These are phyloP conservation scores for Psilocybe tampanensis DNA, from an alignment of 768 basidiomycete genomes.

Conservation along the genomic window DNA sequence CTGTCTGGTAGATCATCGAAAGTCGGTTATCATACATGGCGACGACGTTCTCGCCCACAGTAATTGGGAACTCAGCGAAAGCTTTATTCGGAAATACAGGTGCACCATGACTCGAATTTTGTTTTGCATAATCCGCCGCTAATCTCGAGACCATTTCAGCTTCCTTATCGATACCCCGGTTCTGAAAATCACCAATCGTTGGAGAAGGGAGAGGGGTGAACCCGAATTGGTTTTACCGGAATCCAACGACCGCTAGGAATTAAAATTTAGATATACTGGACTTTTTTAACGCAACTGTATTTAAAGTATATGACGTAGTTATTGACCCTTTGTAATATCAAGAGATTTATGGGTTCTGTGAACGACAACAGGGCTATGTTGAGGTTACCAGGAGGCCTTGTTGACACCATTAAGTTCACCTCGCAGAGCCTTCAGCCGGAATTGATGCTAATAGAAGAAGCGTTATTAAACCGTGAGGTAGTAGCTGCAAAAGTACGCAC, in stretches of 20 bases:
- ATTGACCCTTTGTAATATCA: not conserved
- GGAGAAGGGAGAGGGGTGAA: slow-evolving; percentile 85
- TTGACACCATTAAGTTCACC: slow-evolving; percentile 87
- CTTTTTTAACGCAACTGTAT: slow-evolving; percentile 6
- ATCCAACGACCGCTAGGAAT: slow-evolving; percentile 10
- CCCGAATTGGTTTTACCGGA: slow-evolving; percentile 48
- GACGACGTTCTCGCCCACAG: slow-evolving; percentile 89
- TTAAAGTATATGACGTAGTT: slow-evolving; percentile 8
- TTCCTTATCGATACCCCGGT: slow-evolving; percentile 79
- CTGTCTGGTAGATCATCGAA: slow-evolving; percentile 73
- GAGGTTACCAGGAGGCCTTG: slow-evolving; percentile 88
- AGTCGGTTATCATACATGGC: slow-evolving; percentile 76
- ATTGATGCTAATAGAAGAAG: slow-evolving; percentile 68
- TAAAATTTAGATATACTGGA: not conserved
- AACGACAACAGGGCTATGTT: not conserved
- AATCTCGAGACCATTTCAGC: slow-evolving; percentile 39
- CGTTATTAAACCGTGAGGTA: not conserved
- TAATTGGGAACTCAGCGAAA: slow-evolving; percentile 89
- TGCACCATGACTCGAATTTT: slow-evolving; percentile 33
- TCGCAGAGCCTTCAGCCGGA: slow-evolving; percentile 79
- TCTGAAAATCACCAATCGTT: slow-evolving; percentile 76
- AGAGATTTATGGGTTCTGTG: not conserved
- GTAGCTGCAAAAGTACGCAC: slow-evolving; percentile 41
- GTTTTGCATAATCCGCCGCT: not conserved
- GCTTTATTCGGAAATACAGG: slow-evolving; percentile 85